These are phyloP conservation scores for Glonium stellatum DNA, from an alignment of 495 filamentous ascomycete genomes.

Conservation along the genomic window DNA sequence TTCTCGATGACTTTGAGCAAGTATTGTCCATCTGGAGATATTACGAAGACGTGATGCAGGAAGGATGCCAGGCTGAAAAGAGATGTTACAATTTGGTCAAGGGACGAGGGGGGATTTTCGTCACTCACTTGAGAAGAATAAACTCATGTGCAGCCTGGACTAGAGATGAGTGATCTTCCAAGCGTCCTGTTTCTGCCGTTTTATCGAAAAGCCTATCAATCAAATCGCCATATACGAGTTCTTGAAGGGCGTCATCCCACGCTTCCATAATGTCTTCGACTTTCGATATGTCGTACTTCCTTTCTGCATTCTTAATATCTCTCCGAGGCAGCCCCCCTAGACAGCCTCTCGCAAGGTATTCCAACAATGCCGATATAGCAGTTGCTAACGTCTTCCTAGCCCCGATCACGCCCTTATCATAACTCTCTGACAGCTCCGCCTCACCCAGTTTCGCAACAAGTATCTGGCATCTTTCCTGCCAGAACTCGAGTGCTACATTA, in stretches of 20 bases:
- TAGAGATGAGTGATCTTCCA: conserved; percentile 50
- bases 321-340: conserved; percentile 44
- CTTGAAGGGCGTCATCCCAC: conserved; percentile 52
- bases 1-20: conserved; percentile 51
- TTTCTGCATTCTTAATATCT: conserved; percentile 26
- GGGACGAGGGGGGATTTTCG: not conserved
- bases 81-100: not conserved
- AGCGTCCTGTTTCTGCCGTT: conserved; percentile 44
- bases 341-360: conserved; percentile 51
- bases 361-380: conserved; percentile 53
- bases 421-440: conserved; percentile 58
- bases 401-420: conserved; percentile 59
- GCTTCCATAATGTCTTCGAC: conserved; percentile 47
- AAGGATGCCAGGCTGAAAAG: conserved; percentile 51
- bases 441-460: conserved; percentile 45
- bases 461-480: conserved; percentile 44
- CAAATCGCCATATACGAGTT: conserved; percentile 52
- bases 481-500: conserved; percentile 51
- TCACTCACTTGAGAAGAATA: conserved; percentile 48
- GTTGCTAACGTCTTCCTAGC: conserved; percentile 59
- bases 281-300: conserved; percentile 46
- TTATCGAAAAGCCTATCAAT: conserved; percentile 52
- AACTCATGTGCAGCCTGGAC: conserved; percentile 54
- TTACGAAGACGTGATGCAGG: conserved; percentile 54
- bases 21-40: conserved; percentile 58